A percentile compares a stretch with the other conserved stretches of the same genome.
Evolutionary conservation across 768 basidiomycete genomes (phyloP).

Genomic region (Thelephora aurantiotincta): DNA sequence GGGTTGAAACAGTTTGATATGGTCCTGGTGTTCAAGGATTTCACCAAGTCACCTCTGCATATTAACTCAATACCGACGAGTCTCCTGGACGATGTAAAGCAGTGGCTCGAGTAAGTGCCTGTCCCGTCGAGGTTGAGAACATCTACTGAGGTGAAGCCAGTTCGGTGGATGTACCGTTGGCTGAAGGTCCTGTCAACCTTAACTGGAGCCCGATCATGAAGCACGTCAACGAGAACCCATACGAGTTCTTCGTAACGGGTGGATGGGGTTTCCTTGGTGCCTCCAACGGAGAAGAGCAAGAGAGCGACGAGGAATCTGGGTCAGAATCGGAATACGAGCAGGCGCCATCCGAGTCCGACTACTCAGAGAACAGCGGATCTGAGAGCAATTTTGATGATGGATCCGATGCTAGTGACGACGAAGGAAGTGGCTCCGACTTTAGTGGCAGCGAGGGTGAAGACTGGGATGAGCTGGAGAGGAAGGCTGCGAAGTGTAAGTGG

Average conservation of each 20-base stretch:
- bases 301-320: slow-evolving; percentile 48
- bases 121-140: background rate
- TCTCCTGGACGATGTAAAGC: slow-evolving; percentile 94
- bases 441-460: slow-evolving; percentile 49
- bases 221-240: slow-evolving; percentile 90
- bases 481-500: slow-evolving; percentile 69
- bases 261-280: slow-evolving; percentile 89
- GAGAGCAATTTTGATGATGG: slow-evolving; percentile 45
- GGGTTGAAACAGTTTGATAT: slow-evolving; percentile 94
- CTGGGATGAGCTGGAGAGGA: slow-evolving; percentile 91
- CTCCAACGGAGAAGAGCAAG: slow-evolving; percentile 36
- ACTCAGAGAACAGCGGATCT: slow-evolving; percentile 31
- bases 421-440: slow-evolving; percentile 7
- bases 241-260: slow-evolving; percentile 91
- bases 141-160: slow-evolving; percentile 24
- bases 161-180: slow-evolving; percentile 92
- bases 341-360: slow-evolving; percentile 27
- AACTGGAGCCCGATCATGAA: slow-evolving; percentile 99
- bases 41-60: slow-evolving; percentile 81
- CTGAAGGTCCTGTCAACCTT: slow-evolving; percentile 92
- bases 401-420: slow-evolving; percentile 48
- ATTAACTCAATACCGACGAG: slow-evolving; percentile 90
- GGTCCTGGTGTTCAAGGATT: slow-evolving; percentile 95
- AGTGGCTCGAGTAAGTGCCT: slow-evolving; percentile 85
- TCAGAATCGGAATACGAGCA: slow-evolving; percentile 56